These are phyloP conservation scores for Globisporangium yorkense DNA, from an alignment of 352 stramenopile species.

Conservation along the genomic window DNA sequence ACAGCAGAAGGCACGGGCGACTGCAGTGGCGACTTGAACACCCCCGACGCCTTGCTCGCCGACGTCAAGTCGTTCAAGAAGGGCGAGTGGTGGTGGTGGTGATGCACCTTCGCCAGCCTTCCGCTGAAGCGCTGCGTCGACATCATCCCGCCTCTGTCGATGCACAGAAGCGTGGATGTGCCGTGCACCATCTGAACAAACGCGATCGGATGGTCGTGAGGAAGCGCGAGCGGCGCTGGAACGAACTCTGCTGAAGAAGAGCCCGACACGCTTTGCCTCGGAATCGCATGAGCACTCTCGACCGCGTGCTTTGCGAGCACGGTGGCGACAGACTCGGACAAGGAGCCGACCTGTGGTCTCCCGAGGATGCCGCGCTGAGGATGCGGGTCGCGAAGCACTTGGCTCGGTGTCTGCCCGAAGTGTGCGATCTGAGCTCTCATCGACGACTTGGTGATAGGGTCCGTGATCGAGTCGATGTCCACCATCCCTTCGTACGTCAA, in stretches of 20 bases:
- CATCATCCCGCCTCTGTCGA: slow-evolving; percentile 61
- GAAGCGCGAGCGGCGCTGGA: slow-evolving; percentile 30
- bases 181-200: slow-evolving; percentile 40
- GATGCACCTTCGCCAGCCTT: slow-evolving; percentile 45
- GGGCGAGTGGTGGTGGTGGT: slow-evolving; percentile 26
- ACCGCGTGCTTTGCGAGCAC: slow-evolving; percentile 1
- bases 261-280: not conserved
- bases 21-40: slow-evolving; percentile 27
- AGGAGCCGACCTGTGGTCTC: not conserved
- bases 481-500: slow-evolving; percentile 98
- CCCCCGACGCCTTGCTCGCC: slow-evolving; percentile 30
- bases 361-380: slow-evolving; percentile 33
- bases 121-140: slow-evolving; percentile 66
- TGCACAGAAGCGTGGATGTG: slow-evolving; percentile 50
- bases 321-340: not conserved
- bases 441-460: slow-evolving; percentile 90
- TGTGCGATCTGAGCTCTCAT: slow-evolving; percentile 97
- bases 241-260: not conserved
- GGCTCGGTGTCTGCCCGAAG: slow-evolving; percentile 96
- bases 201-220: slow-evolving; percentile 57
- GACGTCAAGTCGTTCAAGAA: slow-evolving; percentile 38
- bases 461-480: slow-evolving; percentile 93
- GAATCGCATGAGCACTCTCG: not conserved
- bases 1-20: no score
- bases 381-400: slow-evolving; percentile 92